phyloP scores from a whole-genome alignment of 176 grass and related monocot genomes.

The Avena sativa region DNA sequence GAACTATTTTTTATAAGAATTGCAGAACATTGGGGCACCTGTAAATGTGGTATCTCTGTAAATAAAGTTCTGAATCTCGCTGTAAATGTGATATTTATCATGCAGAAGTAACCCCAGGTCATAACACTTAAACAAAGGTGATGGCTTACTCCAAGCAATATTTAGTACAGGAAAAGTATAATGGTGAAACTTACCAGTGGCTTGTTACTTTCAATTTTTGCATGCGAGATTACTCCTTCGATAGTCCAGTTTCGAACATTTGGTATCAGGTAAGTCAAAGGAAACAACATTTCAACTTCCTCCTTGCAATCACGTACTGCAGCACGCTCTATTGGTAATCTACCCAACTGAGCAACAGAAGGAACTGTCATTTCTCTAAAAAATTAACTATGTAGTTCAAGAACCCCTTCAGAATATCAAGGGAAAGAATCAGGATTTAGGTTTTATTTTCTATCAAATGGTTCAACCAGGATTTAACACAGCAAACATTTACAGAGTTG shows the following conservation, averaged over 20 bases:
- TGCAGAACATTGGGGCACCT: not conserved
- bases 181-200: constrained; percentile 29
- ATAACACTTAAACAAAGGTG: not conserved
- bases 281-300: constrained; percentile 53
- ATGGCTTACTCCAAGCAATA: not conserved
- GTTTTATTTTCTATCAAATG: not conserved
- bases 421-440: not conserved
- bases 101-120: not conserved
- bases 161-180: not conserved
- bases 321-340: constrained; percentile 33
- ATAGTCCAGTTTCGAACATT: constrained; percentile 41
- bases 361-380: not conserved
- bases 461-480: not conserved
- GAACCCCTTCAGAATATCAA: not conserved
- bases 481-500: not conserved
- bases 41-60: not conserved
- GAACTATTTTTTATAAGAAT: not conserved
- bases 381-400: not conserved
- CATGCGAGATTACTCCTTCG: constrained; percentile 51
- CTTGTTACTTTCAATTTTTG: constrained; percentile 21
- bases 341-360: constrained; percentile 23
- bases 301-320: constrained; percentile 27
- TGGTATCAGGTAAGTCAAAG: constrained; percentile 48
- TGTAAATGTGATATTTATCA: not conserved
- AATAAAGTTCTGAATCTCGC: not conserved